phyloP scores from a whole-genome alignment of 2,329 filamentous ascomycete genomes.

The Fusarium sp. region DNA sequence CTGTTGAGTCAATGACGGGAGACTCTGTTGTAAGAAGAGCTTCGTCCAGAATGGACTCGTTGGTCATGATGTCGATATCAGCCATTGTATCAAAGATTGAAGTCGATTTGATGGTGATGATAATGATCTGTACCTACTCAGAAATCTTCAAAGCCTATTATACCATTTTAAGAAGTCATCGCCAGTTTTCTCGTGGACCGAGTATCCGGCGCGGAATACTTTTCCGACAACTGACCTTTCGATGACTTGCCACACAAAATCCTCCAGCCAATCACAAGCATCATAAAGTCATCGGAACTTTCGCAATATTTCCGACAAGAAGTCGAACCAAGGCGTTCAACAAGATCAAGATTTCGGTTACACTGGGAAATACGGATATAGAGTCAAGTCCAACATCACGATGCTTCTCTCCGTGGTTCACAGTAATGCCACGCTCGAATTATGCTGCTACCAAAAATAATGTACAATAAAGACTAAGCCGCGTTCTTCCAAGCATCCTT shows the following conservation, averaged over 20 bases:
- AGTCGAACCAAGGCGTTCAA: accelerated
- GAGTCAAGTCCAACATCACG: not conserved
- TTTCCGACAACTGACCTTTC: not conserved
- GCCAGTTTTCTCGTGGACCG: not conserved
- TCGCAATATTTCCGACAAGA: not conserved
- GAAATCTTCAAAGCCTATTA: not conserved
- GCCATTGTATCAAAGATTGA: not conserved
- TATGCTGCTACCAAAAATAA: not conserved
- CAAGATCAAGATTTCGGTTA: not conserved
- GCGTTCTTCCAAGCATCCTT: constrained; percentile 4
- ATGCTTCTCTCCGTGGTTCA: not conserved
- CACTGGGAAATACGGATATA: not conserved
- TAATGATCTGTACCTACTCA: not conserved
- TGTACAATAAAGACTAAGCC: not conserved
- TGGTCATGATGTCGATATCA: not conserved
- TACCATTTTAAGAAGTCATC: not conserved
- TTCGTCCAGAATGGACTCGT: not conserved
- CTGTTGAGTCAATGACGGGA: not conserved
- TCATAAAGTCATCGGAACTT: not conserved
- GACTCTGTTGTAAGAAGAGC: not conserved
- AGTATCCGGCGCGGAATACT: not conserved
- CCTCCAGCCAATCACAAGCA: not conserved
- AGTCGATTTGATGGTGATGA: not conserved
- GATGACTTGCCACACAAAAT: accelerated
- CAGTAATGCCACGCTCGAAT: not conserved